Percentiles rank a stretch among this genome's conserved stretches.
Conservation (phyloP, 805 yeast species). For the Wickerhamomyces rabaulensis region DNA sequence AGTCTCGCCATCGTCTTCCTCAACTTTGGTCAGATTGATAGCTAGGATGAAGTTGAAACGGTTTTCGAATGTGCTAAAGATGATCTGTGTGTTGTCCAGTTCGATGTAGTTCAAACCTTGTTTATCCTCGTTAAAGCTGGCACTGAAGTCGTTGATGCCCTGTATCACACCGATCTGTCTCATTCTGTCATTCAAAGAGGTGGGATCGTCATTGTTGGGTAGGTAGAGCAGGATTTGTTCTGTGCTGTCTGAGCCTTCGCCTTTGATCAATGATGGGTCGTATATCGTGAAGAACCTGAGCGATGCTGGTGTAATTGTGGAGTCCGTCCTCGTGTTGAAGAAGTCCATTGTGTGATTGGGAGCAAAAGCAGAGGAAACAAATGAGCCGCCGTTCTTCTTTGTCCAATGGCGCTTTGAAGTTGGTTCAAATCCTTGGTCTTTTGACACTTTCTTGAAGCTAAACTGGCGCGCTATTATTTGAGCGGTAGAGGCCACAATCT, state of each 20-base stretch:
- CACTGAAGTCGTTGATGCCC: conserved; percentile 24
- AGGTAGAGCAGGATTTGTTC: conserved; percentile 31
- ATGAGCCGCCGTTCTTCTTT: no score
- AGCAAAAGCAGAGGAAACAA: no score
- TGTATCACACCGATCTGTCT: conserved; percentile 38
- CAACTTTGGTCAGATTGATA: conserved; percentile 13
- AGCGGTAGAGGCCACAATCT: no score
- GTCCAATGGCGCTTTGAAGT: no score
- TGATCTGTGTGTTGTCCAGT: conserved; percentile 23
- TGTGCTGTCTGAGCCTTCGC: conserved; percentile 26
- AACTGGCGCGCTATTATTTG: no score
- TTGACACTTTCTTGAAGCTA: no score
- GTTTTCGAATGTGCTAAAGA: conserved; percentile 25
- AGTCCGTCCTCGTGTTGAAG: conserved; percentile 13
- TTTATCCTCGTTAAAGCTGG: conserved; percentile 6
- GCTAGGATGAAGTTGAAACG: conserved; percentile 23
- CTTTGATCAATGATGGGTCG: conserved; percentile 31
- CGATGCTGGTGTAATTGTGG: conserved; percentile 7
- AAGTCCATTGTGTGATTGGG: conserved; percentile 22
- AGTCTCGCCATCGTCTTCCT: conserved; percentile 11
- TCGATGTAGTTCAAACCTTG: conserved; percentile 18
- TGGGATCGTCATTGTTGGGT: conserved; percentile 12
- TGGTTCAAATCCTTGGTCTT: no score
- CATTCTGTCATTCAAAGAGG: conserved; percentile 28
- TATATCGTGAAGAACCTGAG: conserved; percentile 30